phyloP scores from a whole-genome alignment of 495 filamentous ascomycete species.

The Tetracladium setigerum region DNA sequence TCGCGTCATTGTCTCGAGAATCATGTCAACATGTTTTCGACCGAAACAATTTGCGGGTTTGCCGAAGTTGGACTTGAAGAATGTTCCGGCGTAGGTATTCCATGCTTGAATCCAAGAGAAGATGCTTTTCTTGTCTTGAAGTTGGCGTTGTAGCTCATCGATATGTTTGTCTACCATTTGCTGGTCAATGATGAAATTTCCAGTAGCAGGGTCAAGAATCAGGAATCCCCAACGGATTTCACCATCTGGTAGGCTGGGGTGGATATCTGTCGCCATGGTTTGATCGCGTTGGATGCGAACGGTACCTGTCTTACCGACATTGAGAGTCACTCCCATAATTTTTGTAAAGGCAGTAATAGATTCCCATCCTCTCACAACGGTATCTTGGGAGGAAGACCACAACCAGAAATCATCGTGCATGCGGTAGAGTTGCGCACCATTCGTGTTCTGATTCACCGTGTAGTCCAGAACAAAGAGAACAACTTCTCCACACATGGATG shows the following conservation, averaged over 20 bases:
- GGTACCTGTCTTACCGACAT: constrained; percentile 51
- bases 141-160: constrained; percentile 50
- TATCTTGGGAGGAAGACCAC: constrained; percentile 45
- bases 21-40: constrained; percentile 53
- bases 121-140: constrained; percentile 44
- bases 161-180: constrained; percentile 55
- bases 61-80: constrained; percentile 61
- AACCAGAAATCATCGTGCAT: constrained; percentile 67
- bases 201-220: constrained; percentile 43
- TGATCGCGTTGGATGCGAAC: constrained; percentile 31
- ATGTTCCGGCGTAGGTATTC: constrained; percentile 56
- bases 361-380: constrained; percentile 50
- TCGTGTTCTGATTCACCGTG: constrained; percentile 51
- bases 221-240: constrained; percentile 63
- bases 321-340: constrained; percentile 50
- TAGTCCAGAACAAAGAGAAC: constrained; percentile 61
- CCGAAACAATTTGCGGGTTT: constrained; percentile 59
- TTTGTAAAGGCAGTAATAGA: constrained; percentile 46
- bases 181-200: constrained; percentile 56
- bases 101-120: constrained; percentile 60
- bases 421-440: constrained; percentile 48
- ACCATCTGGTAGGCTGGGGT: constrained; percentile 41
- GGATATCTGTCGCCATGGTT: constrained; percentile 16
- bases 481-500: constrained; percentile 50
- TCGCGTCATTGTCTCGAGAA: constrained; percentile 48